Evolutionary conservation across 2,329 filamentous ascomycete species (phyloP), one percentile per base, ranked within the genome.

Genomic region (Alternaria sp.): DNA sequence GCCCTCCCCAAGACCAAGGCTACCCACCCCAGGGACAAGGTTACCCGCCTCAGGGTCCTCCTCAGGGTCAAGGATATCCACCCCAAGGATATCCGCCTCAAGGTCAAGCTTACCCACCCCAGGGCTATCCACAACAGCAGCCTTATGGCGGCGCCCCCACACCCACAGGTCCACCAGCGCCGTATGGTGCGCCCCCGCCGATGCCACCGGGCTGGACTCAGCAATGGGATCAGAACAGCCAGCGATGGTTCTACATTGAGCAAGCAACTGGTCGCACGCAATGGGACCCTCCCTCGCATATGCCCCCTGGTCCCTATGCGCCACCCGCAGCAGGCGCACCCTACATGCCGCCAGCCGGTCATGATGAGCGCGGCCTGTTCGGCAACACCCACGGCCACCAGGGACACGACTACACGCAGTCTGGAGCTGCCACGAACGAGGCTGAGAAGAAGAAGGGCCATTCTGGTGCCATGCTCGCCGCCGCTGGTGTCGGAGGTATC

Each of bases 231-330:
- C 84, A 87, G 61, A 83, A 82, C 61, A 81, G 84, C 63, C 86
- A 89, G 73, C 86, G 87, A 59, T 90, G 87, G 82, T 91, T 87
- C 80, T 92, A 89, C 72, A 83, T 88, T 60, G 88, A 91, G 76
- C 81, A 87, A 60, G 82, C 86, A 50, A 87, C 87, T 12, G 87
- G 88, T 20, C 85, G 84, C 61, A 86, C 87, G 0, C 88, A 91
- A 77, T 91, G 89, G 89, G 87, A 90, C 65, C 82, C 84, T 15
- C 88, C 89, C 3, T 79, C 79, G 12, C 66, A 71, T 53, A 47
- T 75, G 12, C 75, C 75, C n/a, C 74, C 73, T 25, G 76, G 75
- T 6, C 72, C 73, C 1, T 79, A 78, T 53, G 75, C 74, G 37
- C 73, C 75, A 14, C 77, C 75, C 18, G 74, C 74, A 11, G 68